These are phyloP conservation scores for Cyberlindnera americana DNA, from an alignment of 805 yeast species.

Conservation along the genomic window DNA sequence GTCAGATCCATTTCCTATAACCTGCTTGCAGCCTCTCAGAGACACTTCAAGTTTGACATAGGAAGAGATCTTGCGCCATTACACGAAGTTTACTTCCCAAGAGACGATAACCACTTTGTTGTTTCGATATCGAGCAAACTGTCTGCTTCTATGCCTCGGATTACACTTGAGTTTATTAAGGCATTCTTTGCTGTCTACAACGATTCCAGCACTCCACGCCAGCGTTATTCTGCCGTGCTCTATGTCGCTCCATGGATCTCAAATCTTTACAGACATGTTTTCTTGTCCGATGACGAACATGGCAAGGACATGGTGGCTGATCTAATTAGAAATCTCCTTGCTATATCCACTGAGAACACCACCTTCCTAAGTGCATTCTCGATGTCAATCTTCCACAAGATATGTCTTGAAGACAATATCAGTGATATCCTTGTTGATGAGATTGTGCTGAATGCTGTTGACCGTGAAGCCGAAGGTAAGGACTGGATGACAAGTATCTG, in stretches of 20 bases:
- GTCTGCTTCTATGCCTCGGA: slow-evolving; percentile 51
- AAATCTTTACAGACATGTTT: slow-evolving; percentile 58
- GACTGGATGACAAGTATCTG: slow-evolving; percentile 63
- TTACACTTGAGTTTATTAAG: slow-evolving; percentile 53
- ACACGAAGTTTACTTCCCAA: slow-evolving; percentile 63
- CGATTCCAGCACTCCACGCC: slow-evolving; percentile 32
- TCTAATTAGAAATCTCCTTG: slow-evolving; percentile 58
- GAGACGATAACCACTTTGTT: slow-evolving; percentile 60
- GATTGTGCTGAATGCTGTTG: slow-evolving; percentile 68
- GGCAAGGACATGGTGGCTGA: slow-evolving; percentile 62
- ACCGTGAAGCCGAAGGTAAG: slow-evolving; percentile 70
- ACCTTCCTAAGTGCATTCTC: slow-evolving; percentile 51
- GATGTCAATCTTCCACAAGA: slow-evolving; percentile 61
- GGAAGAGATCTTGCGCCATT: slow-evolving; percentile 55
- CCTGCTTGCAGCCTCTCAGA: slow-evolving; percentile 58
- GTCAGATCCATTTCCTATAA: slow-evolving; percentile 63
- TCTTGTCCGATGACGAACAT: slow-evolving; percentile 45
- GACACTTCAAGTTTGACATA: slow-evolving; percentile 54
- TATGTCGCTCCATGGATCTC: slow-evolving; percentile 73
- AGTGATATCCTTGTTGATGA: slow-evolving; percentile 64
- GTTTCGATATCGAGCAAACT: slow-evolving; percentile 52
- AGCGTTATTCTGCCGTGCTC: slow-evolving; percentile 29
- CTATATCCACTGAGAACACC: slow-evolving; percentile 48
- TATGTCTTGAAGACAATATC: slow-evolving; percentile 59
- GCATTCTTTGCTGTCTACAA: slow-evolving; percentile 52